phyloP scores from a whole-genome alignment of 768 basidiomycete species.

The Lactarius pseudohatsudake region DNA sequence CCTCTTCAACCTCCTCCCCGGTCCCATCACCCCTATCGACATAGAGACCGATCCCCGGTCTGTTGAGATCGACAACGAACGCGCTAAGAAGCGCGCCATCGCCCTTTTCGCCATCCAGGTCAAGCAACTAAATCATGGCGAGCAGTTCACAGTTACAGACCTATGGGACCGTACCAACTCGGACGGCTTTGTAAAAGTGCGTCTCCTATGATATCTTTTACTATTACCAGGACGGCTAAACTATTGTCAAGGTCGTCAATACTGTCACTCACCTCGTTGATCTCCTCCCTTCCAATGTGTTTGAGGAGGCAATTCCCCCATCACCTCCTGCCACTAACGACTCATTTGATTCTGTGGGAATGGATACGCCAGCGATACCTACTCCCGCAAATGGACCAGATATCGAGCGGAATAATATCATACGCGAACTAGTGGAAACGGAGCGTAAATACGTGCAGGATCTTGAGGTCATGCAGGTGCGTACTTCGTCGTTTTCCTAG shows the following conservation, averaged over 20 bases:
- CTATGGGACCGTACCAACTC: slow-evolving; percentile 89
- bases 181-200: slow-evolving; percentile 92
- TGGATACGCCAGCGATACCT: slow-evolving; percentile 43
- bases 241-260: slow-evolving; percentile 67
- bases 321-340: slow-evolving; percentile 60
- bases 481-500: slow-evolving; percentile 31
- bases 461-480: slow-evolving; percentile 92
- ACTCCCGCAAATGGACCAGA: slow-evolving; percentile 59
- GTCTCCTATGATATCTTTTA: slow-evolving; percentile 30
- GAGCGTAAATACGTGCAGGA: slow-evolving; percentile 97
- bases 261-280: slow-evolving; percentile 85
- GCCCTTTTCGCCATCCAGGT: slow-evolving; percentile 91
- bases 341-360: slow-evolving; percentile 56
- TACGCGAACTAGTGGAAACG: slow-evolving; percentile 89
- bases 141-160: slow-evolving; percentile 89
- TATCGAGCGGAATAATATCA: slow-evolving; percentile 69
- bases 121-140: slow-evolving; percentile 65
- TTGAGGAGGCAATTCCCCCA: slow-evolving; percentile 55
- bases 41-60: slow-evolving; percentile 66
- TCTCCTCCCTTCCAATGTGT: slow-evolving; percentile 65
- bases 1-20: slow-evolving; percentile 89
- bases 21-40: slow-evolving; percentile 40
- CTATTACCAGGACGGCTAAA: slow-evolving; percentile 9
- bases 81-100: slow-evolving; percentile 86
- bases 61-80: slow-evolving; percentile 72